A percentile compares a stretch with the other conserved stretches of the same genome.
These are phyloP conservation scores for Arxiozyma slooffiae DNA, from an alignment of 1,139 yeast genomes.

Conservation along the genomic window DNA sequence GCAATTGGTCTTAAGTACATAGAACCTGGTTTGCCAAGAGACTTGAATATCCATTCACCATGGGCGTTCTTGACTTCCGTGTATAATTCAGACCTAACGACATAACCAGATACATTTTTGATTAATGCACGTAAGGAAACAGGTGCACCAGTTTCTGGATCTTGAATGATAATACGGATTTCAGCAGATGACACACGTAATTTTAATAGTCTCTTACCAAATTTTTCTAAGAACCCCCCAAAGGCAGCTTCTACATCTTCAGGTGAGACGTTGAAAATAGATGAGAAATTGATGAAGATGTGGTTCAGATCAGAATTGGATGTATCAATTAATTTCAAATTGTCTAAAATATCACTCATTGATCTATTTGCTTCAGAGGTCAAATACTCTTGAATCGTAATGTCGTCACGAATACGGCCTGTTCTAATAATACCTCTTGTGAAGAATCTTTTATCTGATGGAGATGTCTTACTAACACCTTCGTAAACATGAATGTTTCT, in stretches of 20 bases:
- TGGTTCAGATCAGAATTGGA: constrained; percentile 93
- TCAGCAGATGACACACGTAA: constrained; percentile 95
- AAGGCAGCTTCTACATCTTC: constrained; percentile 96
- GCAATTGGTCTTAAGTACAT: constrained; percentile 96
- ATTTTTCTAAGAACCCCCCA: constrained; percentile 94
- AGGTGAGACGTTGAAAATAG: constrained; percentile 86
- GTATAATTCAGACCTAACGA: constrained; percentile 88
- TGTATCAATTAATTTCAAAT: constrained; percentile 88
- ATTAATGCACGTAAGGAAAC: constrained; percentile 95
- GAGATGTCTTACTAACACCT: constrained; percentile 88
- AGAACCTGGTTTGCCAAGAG: constrained; percentile 86
- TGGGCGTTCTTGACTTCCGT: constrained; percentile 85
- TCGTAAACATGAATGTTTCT: constrained; percentile 95
- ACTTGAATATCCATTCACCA: constrained; percentile 95
- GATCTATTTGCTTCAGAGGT: constrained; percentile 93
- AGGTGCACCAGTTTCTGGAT: constrained; percentile 74
- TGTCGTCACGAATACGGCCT: constrained; percentile 85
- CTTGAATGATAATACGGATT: constrained; percentile 89
- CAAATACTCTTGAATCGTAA: constrained; percentile 84
- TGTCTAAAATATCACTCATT: constrained; percentile 91
- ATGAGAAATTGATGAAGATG: constrained; percentile 91
- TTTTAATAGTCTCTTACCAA: constrained; percentile 95
- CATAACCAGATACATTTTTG: constrained; percentile 93
- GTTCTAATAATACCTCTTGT: constrained; percentile 96
- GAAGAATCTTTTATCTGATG: constrained; percentile 89